Percentiles rank a stretch among this genome's conserved stretches.
Evolutionary conservation across 345 rosid genomes (phyloP).

Genomic region (Moringa oleifera): DNA sequence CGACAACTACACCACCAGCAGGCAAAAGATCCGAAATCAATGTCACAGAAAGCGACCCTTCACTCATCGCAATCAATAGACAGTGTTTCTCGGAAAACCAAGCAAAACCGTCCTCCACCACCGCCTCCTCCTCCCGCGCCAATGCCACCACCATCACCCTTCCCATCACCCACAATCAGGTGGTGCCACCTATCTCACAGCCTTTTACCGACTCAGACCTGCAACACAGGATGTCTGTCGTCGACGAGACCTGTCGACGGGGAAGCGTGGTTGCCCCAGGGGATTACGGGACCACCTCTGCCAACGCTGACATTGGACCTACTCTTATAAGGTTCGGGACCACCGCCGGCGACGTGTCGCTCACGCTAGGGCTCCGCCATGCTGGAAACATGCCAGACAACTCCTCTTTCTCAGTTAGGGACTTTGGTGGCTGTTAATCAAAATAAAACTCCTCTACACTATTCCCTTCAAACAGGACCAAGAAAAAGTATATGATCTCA

Average conservation of each 20-base stretch:
- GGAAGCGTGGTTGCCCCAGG: constrained; percentile 23
- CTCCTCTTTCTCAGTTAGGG: constrained; percentile 65
- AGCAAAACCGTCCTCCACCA: constrained; percentile 26
- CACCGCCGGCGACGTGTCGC: constrained; percentile 79
- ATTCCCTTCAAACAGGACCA: constrained; percentile 8
- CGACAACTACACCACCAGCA: constrained; percentile 36
- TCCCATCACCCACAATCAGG: constrained; percentile 14
- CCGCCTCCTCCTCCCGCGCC: constrained; percentile 4
- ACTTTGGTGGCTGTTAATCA: constrained; percentile 57
- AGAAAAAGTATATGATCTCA: constrained; percentile 3
- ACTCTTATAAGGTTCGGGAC: constrained; percentile 71
- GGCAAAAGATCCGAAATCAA: constrained; percentile 57
- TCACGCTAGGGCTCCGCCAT: constrained; percentile 93
- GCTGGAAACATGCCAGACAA: constrained; percentile 72
- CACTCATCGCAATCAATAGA: constrained; percentile 41
- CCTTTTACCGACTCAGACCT: constrained; percentile 23
- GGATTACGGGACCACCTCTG: constrained; percentile 38
- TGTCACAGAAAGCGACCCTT: constrained; percentile 68
- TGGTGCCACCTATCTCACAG: constrained; percentile 25
- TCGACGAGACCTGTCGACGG: constrained; percentile 34
- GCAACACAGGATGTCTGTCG: constrained; percentile 13
- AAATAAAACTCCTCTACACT: not conserved
- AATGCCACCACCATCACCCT: constrained; percentile 12
- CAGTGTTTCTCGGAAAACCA: constrained; percentile 49
- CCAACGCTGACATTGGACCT: constrained; percentile 35